Base-by-base conservation (phyloP, 1,284 basidiomycete genomes). In the Irpex sp. region DNA sequence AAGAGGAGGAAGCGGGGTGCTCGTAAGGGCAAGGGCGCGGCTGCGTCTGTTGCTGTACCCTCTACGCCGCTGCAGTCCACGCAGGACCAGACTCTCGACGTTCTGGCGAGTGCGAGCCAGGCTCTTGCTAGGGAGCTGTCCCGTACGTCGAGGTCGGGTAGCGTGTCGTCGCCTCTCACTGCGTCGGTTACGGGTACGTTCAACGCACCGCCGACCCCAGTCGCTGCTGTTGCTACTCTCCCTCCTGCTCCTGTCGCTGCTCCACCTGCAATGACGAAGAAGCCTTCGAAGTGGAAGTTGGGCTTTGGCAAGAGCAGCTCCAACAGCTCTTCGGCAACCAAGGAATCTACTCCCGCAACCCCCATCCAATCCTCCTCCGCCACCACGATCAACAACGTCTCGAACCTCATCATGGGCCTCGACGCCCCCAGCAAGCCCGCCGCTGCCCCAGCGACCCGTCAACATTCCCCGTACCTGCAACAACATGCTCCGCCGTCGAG, bases 101-200 rank as follows among this genome's bases (percentile, higher is more conserved):
- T 88, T 6, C 84, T 96, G 38, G 93, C 93, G 3, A 82, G 82
- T 58, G 93, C 91, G 1, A 92, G 90, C 4, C 92, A 96, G 73
- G 82, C 86, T 6, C 82, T 96, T 36, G 94, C 92, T 13, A 83
- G 94, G 64, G 92, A 96, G 77, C 85, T 96, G 66, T 91, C 88
- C 72, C 82, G 82, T 65, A 85, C 84, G 7, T 74, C 75, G 26
- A 72, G 71, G 47, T 19, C 34, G n/a, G 57, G 56, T 17, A 36
- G 54, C 67, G 66, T 37, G 62, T 65, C 37, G 64, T 64, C 61
- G 19, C 40, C 63, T 15, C 36, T 63, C n/a, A 38, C 60, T 2
- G 17, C 19, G 55, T 57, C 52, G 13, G 19, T 56, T 5, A 44
- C 17, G 2, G 49, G 49, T 19, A n/a, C 49, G 5, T 51, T 21